Evolutionary conservation across 1,284 basidiomycete species (phyloP), one percentile per base, ranked within the genome.

Genomic region (Marasmius oreades): DNA sequence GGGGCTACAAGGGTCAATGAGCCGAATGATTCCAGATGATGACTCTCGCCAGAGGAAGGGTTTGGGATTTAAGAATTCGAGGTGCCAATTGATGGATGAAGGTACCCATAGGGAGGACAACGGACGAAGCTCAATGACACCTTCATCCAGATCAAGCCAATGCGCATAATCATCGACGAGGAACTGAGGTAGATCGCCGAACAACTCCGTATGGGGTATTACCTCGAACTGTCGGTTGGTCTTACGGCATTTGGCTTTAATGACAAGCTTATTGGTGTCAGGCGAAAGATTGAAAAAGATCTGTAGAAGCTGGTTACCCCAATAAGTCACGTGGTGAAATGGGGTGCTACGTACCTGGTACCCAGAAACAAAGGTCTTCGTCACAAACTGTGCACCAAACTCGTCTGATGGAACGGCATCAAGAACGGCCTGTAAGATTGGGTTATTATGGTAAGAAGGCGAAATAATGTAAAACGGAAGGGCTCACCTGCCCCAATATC

Each of bases 91-190:
- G 16, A 0, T 58, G 52, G 68, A 67, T 61, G 22, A 62, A n/a
- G 24, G 44, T 44, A 57, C 62, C n/a, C 16, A 64, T 48, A 58
- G 37, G 1, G 10, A 52, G 7, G 59, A 45, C 1, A 62, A 31
- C 6, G 75, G 74, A 7, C 77, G 73, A 34, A 79, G 69, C 59
- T 77, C 73, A 0, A 80, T 61, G 4, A 62, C 39, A 0, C 61
- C 57, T 0, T 64, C 67, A 0, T 58, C 31, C 3, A 74, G 44
- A 8, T 72, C 59, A 31, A 79, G 56, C 77, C 77, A 80, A 59
- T 78, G 77, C 6, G 60, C 63, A 50, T 71, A 69, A 10, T 69
- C 64, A 1, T 64, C 28, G 1, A 73, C 56, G 10, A 81, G 62
- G 1, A 62, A 53, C 0, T n/a, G 28, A 0, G 79, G 78, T 1